Conservation (phyloP, 192 early-diverging fungal species). For the Podila clonocystis region DNA sequence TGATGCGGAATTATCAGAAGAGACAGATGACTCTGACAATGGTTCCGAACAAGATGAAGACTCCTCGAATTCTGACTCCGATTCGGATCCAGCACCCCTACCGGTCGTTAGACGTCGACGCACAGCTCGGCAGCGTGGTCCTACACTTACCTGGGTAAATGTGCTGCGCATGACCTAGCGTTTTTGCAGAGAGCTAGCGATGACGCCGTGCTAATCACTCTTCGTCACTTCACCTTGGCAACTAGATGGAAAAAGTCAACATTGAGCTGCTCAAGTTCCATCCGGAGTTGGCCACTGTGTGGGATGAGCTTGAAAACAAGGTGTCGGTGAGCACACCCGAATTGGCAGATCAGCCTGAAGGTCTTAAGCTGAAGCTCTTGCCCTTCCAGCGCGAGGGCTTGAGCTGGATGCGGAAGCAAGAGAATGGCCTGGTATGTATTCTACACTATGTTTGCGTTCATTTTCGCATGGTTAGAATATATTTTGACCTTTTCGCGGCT, state of each 20-base stretch:
- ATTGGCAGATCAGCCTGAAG: slow-evolving; percentile 69
- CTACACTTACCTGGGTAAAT: slow-evolving; percentile 23
- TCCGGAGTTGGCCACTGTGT: slow-evolving; percentile 69
- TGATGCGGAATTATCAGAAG: slow-evolving; percentile 13
- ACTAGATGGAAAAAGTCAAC: slow-evolving; percentile 53
- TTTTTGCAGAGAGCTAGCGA: not conserved
- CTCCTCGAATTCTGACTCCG: slow-evolving; percentile 1
- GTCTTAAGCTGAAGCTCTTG: slow-evolving; percentile 78
- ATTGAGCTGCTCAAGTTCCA: slow-evolving; percentile 51
- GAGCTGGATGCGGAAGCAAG: slow-evolving; percentile 86
- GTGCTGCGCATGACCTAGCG: too few species aligned
- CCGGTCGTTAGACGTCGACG: not conserved
- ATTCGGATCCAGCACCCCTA: slow-evolving; percentile 1
- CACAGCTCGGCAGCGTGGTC: not conserved
- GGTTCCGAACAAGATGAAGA: not conserved
- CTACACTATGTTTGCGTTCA: slow-evolving; percentile 15
- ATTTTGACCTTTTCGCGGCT: not conserved
- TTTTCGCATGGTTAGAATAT: not conserved
- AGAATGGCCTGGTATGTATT: slow-evolving; percentile 51
- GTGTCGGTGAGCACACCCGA: slow-evolving; percentile 36
- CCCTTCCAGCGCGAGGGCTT: slow-evolving; percentile 92
- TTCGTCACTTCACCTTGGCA: not conserved
- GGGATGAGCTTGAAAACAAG: slow-evolving; percentile 63
- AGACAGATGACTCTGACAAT: slow-evolving; percentile 7
- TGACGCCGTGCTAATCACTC: not conserved